Percentiles rank a stretch among this genome's conserved stretches.
Conservation (phyloP, 1,139 yeast genomes). For the Meyerozyma athensensis region DNA sequence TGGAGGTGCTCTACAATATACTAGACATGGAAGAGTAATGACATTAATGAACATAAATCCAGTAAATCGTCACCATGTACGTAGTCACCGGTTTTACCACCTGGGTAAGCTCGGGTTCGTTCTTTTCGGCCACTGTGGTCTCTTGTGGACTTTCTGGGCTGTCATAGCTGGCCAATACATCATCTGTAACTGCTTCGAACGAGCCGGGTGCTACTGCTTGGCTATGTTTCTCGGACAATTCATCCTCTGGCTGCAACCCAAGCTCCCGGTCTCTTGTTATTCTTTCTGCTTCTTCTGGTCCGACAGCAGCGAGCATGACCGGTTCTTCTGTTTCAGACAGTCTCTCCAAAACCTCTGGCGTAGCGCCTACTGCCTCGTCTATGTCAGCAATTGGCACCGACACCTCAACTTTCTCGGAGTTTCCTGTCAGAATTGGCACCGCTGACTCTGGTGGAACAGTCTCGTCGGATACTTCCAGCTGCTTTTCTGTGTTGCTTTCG, state of each 20-base stretch:
- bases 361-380: neutral
- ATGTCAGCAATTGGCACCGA: neutral
- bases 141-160: neutral
- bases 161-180: neutral
- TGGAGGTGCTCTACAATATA: constrained; percentile 3
- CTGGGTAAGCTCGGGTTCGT: neutral
- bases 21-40: neutral
- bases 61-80: constrained; percentile 6
- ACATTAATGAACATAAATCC: constrained; percentile 2
- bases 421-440: neutral
- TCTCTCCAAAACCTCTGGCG: neutral
- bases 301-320: neutral
- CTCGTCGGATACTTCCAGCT: neutral
- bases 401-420: too few species aligned
- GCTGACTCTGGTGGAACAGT: neutral
- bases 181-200: too few species aligned
- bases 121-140: neutral
- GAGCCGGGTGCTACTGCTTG: too few species aligned
- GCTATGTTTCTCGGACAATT: neutral
- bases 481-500: too few species aligned
- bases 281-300: constrained; percentile 1
- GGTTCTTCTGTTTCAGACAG: neutral
- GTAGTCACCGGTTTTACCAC: neutral
- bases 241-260: neutral
- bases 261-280: neutral